Conservation (phyloP, 345 rosid species). For the thale cress (Arabidopsis thaliana) region DNA sequence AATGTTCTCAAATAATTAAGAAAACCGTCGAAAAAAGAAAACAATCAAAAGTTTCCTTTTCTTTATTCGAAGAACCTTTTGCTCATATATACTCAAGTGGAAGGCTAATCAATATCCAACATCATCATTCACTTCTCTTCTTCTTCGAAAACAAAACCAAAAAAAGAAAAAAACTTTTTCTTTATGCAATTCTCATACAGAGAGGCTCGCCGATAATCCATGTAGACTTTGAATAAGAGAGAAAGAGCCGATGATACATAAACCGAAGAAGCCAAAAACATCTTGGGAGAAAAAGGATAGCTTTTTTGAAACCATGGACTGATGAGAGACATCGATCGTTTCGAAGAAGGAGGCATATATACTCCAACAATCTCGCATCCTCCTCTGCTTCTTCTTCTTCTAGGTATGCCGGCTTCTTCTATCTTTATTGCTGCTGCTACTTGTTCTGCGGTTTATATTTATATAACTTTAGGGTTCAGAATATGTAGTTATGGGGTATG, state of each 20-base stretch:
- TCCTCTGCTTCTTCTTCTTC: conserved; percentile 63
- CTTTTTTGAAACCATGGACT: conserved; percentile 94
- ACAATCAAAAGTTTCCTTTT: no score
- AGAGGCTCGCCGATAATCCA: no score
- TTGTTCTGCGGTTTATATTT: neutral
- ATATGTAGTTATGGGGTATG: conserved; percentile 62
- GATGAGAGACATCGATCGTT: conserved; percentile 65
- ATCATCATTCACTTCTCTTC: no score
- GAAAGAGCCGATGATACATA: neutral
- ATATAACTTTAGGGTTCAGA: neutral
- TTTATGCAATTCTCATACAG: no score
- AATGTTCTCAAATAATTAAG: no score
- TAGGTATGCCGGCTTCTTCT: conserved; percentile 49
- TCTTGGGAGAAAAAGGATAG: conserved; percentile 47
- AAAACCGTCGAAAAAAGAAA: no score
- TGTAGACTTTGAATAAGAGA: neutral
- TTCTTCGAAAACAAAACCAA: no score
- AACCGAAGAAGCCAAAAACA: conserved; percentile 5
- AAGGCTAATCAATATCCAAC: no score
- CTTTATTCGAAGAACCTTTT: no score
- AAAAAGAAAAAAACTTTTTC: no score
- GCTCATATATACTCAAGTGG: no score
- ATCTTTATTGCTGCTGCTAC: neutral
- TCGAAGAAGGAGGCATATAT: conserved; percentile 74
- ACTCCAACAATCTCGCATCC: conserved; percentile 56